These are phyloP conservation scores for Plectosphaerella cucumerina DNA, from an alignment of 2,329 filamentous ascomycete genomes.

Conservation along the genomic window DNA sequence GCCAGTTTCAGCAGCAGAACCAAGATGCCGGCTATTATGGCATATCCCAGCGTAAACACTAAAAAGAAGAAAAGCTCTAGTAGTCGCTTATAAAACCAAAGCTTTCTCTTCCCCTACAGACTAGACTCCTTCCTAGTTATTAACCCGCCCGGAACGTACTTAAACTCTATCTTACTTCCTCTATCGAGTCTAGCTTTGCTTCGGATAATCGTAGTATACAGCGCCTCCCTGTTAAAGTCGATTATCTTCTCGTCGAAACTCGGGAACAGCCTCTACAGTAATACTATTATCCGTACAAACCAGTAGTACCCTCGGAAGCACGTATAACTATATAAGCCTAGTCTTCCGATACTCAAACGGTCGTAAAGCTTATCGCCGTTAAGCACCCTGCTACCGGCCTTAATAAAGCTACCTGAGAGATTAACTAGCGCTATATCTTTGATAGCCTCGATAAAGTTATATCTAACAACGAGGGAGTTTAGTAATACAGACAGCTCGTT, in stretches of 20 bases:
- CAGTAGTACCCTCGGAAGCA: conserved; percentile 26
- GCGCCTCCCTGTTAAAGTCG: conserved; percentile 15
- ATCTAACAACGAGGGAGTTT: conserved; percentile 26
- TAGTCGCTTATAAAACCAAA: conserved; percentile 15
- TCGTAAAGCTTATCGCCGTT: conserved; percentile 33
- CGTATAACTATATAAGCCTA: conserved; percentile 20
- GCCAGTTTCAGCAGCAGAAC: background rate
- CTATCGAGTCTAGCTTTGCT: conserved; percentile 19
- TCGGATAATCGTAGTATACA: conserved; percentile 23
- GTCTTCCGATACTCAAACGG: conserved; percentile 24
- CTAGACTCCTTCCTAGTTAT: conserved; percentile 17
- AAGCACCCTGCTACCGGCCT: conserved; percentile 30
- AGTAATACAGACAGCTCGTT: conserved; percentile 27
- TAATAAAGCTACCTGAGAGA: conserved; percentile 27
- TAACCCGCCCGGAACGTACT: conserved; percentile 21
- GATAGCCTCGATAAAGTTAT: conserved; percentile 34
- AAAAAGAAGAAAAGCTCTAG: conserved; percentile 19
- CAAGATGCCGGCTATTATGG: background rate
- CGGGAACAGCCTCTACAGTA: conserved; percentile 19
- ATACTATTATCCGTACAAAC: conserved; percentile 21
- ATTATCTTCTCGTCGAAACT: conserved; percentile 18
- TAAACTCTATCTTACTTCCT: conserved; percentile 26
- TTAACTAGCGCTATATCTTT: conserved; percentile 29
- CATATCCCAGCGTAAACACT: conserved; percentile 15
- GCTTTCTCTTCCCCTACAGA: conserved; percentile 3